Conservation (phyloP, 352 stramenopile genomes). For the Globisporangium abappressorium region DNA sequence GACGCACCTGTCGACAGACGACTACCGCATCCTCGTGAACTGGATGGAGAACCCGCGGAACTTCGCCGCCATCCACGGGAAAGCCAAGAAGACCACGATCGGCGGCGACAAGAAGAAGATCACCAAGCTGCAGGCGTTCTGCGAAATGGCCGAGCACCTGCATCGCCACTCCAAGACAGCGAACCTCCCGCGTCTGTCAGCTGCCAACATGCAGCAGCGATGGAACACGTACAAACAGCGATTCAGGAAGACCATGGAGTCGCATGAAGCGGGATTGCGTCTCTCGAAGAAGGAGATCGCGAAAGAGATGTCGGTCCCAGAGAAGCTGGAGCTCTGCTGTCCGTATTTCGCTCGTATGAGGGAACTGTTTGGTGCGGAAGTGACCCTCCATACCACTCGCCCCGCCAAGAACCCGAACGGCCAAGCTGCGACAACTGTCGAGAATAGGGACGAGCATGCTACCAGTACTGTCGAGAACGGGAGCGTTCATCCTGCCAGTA, state of each 20-base stretch:
- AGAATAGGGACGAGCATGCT: neutral
- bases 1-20: constrained; percentile 8
- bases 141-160: constrained; percentile 4
- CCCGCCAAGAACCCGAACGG: neutral
- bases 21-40: constrained; percentile 19
- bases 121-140: constrained; percentile 13
- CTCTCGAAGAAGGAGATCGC: constrained; percentile 6
- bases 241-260: constrained; percentile 12
- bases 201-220: constrained; percentile 13
- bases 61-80: constrained; percentile 14
- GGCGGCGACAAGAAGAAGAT: constrained; percentile 9
- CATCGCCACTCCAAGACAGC: neutral
- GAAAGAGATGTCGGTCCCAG: constrained; percentile 8
- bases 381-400: neutral
- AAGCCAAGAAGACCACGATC: constrained; percentile 6
- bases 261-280: neutral
- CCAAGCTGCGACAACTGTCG: neutral
- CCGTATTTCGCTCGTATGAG: constrained; percentile 17
- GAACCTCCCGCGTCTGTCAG: neutral
- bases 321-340: constrained; percentile 16
- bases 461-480: neutral
- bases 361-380: constrained; percentile 11
- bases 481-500: neutral
- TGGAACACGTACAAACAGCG: constrained; percentile 15
- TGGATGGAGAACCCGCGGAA: constrained; percentile 24